Evolutionary conservation across 345 rosid genomes (phyloP), one percentile per base, ranked within the genome.

Genomic region (Euphorbia tirucalli): DNA sequence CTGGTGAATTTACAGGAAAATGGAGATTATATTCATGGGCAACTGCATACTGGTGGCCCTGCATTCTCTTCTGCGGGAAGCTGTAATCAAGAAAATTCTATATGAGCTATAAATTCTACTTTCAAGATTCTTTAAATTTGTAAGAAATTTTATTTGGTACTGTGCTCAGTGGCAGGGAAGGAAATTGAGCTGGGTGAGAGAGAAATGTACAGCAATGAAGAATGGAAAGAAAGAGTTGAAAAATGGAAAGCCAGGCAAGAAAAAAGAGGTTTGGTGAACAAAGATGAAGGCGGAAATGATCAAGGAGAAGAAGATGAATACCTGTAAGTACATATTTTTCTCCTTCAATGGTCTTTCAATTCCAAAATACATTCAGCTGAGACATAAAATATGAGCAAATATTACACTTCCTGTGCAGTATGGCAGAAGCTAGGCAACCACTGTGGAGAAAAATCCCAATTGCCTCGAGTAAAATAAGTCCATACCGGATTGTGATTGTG

Each of bases 371-470:
- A 49, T 49, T 49, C 54, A 11, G 1, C 25, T 52, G 10, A 7
- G 7, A 7, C 62, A 0, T 21, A 24, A 18, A 19, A 35, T 56
- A 11, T 62, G 4, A n/a, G 66, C 43, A 11, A 22, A 41, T 41
- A 41, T 41, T 46, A 13, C 52, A 13, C 52, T 46, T 61, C 28
- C 22, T 21, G 68, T 77, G 76, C 90, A 95, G 99, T 52, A 83
- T 86, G 82, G 99, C 94, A 56, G 99, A 95, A 72, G 97, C 99
- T 71, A 84, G 99, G 72, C 97, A 95, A 72, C 99, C 99, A 37
- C 81, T 95, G 2, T 92, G 92, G 92, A 78, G 99, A 62, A 95
- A 95, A 83, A 80, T 95, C 3, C 96, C 97, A 7, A 85, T 95
- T 64, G 50, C 99, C 2, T 95, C 99, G 0, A 92, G 99, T 89